Percentiles rank a stretch among this genome's conserved stretches.
phyloP scores from a whole-genome alignment of 2,329 filamentous ascomycete genomes.

The Fusarium ambrosium region DNA sequence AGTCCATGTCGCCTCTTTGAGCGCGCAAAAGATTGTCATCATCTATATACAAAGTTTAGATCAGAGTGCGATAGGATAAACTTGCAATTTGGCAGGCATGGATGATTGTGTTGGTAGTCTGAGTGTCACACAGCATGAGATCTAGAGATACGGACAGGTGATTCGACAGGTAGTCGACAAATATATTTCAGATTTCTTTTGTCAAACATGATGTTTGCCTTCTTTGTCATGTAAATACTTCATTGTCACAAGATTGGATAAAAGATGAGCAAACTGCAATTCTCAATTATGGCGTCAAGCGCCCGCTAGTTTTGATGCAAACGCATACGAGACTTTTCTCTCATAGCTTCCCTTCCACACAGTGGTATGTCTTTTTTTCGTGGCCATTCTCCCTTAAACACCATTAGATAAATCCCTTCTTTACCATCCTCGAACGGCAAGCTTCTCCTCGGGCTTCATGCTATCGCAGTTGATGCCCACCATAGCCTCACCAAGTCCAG shows the following conservation, averaged over 20 bases:
- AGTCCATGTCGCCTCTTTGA: background rate
- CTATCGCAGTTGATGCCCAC: slow-evolving; percentile 90
- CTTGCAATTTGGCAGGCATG: background rate
- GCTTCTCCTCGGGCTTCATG: slow-evolving; percentile 83
- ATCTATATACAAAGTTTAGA: slow-evolving; percentile 9
- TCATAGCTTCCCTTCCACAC: background rate
- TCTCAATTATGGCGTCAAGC: slow-evolving; percentile 30
- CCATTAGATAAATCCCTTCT: slow-evolving; percentile 11
- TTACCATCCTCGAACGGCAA: slow-evolving; percentile 89
- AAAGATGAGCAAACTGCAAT: background rate
- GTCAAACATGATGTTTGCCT: background rate
- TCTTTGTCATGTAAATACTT: background rate
- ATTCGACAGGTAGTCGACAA: background rate
- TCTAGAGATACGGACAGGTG: background rate
- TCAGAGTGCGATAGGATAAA: background rate
- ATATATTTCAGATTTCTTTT: background rate
- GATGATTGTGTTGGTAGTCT: background rate
- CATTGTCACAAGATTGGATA: too few species aligned
- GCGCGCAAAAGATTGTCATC: background rate
- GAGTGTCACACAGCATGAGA: background rate
- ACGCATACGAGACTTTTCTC: slow-evolving; percentile 20
- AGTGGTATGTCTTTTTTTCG: background rate
- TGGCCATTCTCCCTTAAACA: slow-evolving; percentile 3
- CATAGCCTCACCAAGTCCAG: slow-evolving; percentile 96
- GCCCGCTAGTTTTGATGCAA: slow-evolving; percentile 28